A percentile compares a stretch with the other conserved stretches of the same genome.
These are phyloP conservation scores for Cocos nucifera DNA, from an alignment of 176 grass and related monocot species.

Conservation along the genomic window DNA sequence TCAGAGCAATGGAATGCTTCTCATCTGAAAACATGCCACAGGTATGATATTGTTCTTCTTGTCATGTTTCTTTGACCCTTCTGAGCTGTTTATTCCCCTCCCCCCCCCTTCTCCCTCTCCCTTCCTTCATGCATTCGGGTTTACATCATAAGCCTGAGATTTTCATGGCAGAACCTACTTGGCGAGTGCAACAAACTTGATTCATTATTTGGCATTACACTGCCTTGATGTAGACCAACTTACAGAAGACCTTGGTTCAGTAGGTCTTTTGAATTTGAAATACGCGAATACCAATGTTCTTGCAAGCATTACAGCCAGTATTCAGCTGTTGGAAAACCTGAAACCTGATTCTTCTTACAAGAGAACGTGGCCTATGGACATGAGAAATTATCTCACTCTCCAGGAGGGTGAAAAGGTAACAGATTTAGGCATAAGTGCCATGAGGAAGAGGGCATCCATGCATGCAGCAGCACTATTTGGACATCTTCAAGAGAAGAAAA, in stretches of 20 bases:
- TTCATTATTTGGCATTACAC: conserved; percentile 14
- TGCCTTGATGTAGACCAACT: conserved; percentile 9
- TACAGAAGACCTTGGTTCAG: conserved; percentile 11
- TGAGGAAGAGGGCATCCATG: background rate
- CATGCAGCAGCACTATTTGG: conserved; percentile 10
- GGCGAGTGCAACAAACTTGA: conserved; percentile 18
- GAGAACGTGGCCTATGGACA: background rate
- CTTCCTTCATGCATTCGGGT: too few species aligned
- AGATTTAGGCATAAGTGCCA: background rate
- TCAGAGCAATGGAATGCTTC: conserved; percentile 26
- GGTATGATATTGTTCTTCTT: conserved; percentile 4
- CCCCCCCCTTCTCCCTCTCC: too few species aligned
- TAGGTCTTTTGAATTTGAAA: conserved; percentile 7
- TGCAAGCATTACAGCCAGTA: conserved; percentile 6
- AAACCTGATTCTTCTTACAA: background rate
- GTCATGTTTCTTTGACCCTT: too few species aligned
- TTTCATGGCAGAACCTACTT: conserved; percentile 13
- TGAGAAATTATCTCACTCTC: background rate
- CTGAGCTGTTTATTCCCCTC: too few species aligned
- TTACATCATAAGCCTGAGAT: background rate
- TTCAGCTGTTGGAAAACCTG: conserved; percentile 6
- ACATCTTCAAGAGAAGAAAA: conserved; percentile 10
- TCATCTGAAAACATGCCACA: conserved; percentile 10
- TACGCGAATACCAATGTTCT: background rate
- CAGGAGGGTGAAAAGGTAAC: too few species aligned